A percentile compares a stretch with the other conserved stretches of the same genome.
Conservation (phyloP, 805 yeast species). For the Pichia manshurica region DNA sequence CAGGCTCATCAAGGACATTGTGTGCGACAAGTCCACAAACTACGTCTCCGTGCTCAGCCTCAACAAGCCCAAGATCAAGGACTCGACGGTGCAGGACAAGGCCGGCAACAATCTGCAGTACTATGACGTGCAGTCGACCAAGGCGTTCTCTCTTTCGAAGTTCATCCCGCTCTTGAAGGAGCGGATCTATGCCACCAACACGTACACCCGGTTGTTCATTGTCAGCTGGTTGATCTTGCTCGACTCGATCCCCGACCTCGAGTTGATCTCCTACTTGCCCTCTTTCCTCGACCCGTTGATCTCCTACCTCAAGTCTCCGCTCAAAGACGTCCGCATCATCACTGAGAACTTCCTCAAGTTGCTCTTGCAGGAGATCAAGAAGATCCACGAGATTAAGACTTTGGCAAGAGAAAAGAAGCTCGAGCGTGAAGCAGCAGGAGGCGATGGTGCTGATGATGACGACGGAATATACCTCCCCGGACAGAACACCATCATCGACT, state of each 20-base stretch:
- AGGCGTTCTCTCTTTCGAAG: constrained; percentile 75
- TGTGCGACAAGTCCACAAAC: constrained; percentile 87
- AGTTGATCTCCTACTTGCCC: constrained; percentile 80
- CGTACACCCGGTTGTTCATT: constrained; percentile 84
- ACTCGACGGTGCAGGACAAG: constrained; percentile 43
- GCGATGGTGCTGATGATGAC: constrained; percentile 14
- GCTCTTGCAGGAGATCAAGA: constrained; percentile 72
- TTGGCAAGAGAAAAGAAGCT: constrained; percentile 30
- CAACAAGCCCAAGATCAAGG: constrained; percentile 31
- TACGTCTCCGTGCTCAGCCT: constrained; percentile 58
- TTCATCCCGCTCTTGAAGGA: constrained; percentile 91
- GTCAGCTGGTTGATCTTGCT: constrained; percentile 92
- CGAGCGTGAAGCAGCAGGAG: constrained; percentile 8
- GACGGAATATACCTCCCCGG: constrained; percentile 63
- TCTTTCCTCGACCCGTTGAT: constrained; percentile 82
- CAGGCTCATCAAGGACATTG: constrained; percentile 86
- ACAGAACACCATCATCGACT: constrained; percentile 79
- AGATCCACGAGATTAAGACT: constrained; percentile 64
- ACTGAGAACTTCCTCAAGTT: constrained; percentile 73
- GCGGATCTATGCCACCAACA: constrained; percentile 86
- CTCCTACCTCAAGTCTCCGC: constrained; percentile 73
- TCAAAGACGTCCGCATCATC: constrained; percentile 80
- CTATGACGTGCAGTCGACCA: constrained; percentile 51
- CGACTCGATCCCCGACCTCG: constrained; percentile 89
- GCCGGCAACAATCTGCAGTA: constrained; percentile 54